phyloP scores from a whole-genome alignment of 345 rosid species.

The Eucalyptus polyanthemos region DNA sequence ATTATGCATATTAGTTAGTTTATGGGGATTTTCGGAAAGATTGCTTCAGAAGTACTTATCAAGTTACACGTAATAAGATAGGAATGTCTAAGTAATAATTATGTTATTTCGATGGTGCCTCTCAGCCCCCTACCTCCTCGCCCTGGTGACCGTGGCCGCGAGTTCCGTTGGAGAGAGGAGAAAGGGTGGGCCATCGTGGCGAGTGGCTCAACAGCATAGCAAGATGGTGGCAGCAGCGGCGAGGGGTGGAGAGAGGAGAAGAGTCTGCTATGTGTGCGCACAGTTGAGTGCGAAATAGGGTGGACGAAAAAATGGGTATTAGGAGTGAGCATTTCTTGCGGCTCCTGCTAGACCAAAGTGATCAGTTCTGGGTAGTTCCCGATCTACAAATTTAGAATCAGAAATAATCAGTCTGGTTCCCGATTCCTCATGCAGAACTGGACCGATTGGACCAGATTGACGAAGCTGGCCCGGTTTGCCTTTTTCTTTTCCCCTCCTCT shows the following conservation, averaged over 20 bases:
- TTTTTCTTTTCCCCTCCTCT: not conserved
- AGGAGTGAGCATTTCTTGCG: not conserved
- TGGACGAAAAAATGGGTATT: not conserved
- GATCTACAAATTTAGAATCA: too few species aligned
- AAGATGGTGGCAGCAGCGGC: not conserved
- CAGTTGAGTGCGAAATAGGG: not conserved
- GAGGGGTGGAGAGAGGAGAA: not conserved
- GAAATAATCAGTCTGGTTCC: too few species aligned
- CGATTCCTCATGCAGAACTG: not conserved
- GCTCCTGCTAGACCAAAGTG: not conserved
- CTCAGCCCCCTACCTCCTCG: not conserved
- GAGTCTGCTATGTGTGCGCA: not conserved
- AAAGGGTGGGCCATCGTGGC: not conserved
- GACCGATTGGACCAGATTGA: accelerated
- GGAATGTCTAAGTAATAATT: not conserved
- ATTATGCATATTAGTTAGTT: not conserved
- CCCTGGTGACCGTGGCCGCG: not conserved
- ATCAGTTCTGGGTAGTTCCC: not conserved
- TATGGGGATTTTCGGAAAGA: too few species aligned
- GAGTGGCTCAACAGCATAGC: not conserved
- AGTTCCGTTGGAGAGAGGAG: not conserved
- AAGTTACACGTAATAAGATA: not conserved
- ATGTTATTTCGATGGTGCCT: not conserved
- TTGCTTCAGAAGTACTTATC: not conserved
- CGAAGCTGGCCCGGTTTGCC: not conserved